Conservation (phyloP, 768 basidiomycete genomes). For the Pisolithus sp. region DNA sequence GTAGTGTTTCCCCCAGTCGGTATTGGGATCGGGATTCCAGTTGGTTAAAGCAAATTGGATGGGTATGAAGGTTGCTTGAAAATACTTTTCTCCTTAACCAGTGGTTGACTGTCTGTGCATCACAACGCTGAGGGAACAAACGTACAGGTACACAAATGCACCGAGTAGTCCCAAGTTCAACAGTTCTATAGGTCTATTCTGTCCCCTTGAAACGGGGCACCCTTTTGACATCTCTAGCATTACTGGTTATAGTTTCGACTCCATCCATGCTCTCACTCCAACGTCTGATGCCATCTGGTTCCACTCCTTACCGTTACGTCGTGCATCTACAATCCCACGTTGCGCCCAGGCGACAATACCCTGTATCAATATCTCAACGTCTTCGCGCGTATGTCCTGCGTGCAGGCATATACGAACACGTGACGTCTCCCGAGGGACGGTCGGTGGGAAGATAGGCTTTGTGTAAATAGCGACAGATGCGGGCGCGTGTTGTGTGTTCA, state of each 20-base stretch:
- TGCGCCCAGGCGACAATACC: conserved; percentile 39
- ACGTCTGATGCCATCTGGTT: conserved; percentile 6
- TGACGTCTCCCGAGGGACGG: conserved; percentile 81
- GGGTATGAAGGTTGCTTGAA: too few species aligned
- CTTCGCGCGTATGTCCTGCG: conserved; percentile 58
- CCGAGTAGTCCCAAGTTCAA: too few species aligned
- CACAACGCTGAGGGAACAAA: too few species aligned
- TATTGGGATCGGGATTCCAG: too few species aligned
- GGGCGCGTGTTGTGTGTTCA: not conserved
- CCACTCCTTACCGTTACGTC: conserved; percentile 5
- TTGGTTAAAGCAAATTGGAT: too few species aligned
- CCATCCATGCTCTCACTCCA: conserved; percentile 24
- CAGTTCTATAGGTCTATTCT: too few species aligned
- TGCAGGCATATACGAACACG: conserved; percentile 87
- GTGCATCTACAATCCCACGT: conserved; percentile 7
- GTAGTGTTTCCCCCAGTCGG: not conserved
- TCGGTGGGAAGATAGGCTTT: conserved; percentile 79
- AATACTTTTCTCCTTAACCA: too few species aligned
- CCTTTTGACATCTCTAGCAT: too few species aligned
- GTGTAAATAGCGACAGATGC: conserved; percentile 47
- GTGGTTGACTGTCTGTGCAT: too few species aligned
- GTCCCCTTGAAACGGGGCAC: too few species aligned
- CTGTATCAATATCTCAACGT: conserved; percentile 53
- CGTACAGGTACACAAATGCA: too few species aligned
- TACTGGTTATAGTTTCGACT: conserved; percentile 15